These are phyloP conservation scores for Cetradonia linearis DNA, from an alignment of 495 filamentous ascomycete species.

Conservation along the genomic window DNA sequence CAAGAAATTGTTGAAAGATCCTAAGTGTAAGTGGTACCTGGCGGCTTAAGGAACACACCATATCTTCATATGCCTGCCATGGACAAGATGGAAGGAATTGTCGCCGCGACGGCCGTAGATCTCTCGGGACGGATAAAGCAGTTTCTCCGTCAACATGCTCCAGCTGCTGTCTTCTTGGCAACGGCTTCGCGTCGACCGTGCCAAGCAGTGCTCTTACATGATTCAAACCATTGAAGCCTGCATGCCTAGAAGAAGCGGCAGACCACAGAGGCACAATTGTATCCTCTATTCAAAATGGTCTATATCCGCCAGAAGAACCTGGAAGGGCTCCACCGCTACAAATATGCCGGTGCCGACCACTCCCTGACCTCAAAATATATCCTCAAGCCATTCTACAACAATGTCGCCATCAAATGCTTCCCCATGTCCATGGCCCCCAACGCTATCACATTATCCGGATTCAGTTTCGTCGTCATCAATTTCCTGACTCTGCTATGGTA, in stretches of 20 bases:
- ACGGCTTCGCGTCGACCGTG: too few relatives aligned
- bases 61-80: not conserved
- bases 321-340: conserved; percentile 78
- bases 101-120: not conserved
- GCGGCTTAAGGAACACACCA: not conserved
- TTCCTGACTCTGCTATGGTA: conserved; percentile 92
- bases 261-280: not conserved
- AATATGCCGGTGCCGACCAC: conserved; percentile 84
- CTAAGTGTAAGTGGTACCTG: not conserved
- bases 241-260: not conserved
- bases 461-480: conserved; percentile 84
- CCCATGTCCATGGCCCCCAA: conserved; percentile 89
- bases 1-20: not conserved
- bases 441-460: conserved; percentile 80
- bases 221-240: not conserved
- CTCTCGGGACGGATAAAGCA: not conserved
- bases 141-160: not conserved
- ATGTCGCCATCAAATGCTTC: conserved; percentile 86
- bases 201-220: too few relatives aligned
- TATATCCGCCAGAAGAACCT: conserved; percentile 90
- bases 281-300: conserved; percentile 41
- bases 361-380: conserved; percentile 82
- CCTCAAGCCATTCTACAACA: conserved; percentile 94
- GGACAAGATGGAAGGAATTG: not conserved
- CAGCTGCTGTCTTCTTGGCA: too few relatives aligned